Evolutionary conservation across 2,329 filamentous ascomycete genomes (phyloP).

Genomic region (Cercospora berteroae): DNA sequence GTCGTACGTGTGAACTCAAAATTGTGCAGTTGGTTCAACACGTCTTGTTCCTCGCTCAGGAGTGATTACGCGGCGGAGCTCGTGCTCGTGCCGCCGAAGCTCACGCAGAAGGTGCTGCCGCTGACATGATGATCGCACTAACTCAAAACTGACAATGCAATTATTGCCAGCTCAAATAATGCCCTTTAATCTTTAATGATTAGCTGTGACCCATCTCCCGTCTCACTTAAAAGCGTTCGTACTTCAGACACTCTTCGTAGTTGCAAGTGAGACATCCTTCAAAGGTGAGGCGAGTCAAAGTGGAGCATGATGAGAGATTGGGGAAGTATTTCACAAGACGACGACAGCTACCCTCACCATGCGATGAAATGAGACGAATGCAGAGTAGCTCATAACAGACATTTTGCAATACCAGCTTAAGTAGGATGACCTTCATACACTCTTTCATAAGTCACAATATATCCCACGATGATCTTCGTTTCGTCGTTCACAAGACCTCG

Average conservation of each 20-base stretch:
- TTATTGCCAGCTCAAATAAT: neutral
- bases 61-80: constrained; percentile 3
- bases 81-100: neutral
- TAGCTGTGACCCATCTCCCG: neutral
- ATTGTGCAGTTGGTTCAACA: neutral
- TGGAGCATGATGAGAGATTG: no score
- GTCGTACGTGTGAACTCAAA: neutral
- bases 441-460: neutral
- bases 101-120: neutral
- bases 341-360: neutral
- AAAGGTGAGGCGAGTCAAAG: neutral
- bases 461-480: neutral
- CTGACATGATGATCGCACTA: neutral
- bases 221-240: neutral
- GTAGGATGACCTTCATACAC: neutral
- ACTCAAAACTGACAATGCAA: neutral
- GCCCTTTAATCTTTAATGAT: neutral
- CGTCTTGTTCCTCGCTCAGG: neutral
- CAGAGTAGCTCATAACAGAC: neutral
- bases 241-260: neutral
- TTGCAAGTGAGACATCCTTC: neutral
- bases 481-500: neutral
- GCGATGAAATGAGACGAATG: neutral
- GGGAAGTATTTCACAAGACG: neutral
- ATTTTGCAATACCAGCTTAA: neutral